These are phyloP conservation scores for Pisolithus tinctorius DNA, from an alignment of 768 basidiomycete species.

Conservation along the genomic window DNA sequence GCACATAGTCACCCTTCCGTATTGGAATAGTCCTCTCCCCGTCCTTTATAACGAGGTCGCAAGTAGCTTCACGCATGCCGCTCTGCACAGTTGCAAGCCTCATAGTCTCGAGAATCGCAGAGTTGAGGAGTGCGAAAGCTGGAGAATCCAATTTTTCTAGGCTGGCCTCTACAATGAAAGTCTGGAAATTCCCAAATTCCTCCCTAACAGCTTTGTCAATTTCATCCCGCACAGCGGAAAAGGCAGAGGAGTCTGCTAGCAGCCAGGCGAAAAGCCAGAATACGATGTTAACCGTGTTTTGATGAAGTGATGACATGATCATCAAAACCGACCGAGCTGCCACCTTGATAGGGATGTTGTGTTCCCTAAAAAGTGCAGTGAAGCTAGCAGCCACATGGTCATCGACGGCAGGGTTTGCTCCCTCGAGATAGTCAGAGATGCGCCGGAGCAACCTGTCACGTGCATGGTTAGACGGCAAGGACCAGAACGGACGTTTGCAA, in stretches of 20 bases:
- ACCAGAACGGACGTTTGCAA: constrained; percentile 6
- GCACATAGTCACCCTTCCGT: constrained; percentile 15
- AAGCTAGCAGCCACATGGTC: constrained; percentile 9
- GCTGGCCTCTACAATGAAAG: constrained; percentile 4
- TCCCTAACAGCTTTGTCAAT: constrained; percentile 28
- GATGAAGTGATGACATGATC: constrained; percentile 18
- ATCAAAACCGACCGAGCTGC: constrained; percentile 14
- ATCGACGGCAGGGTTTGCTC: constrained; percentile 1
- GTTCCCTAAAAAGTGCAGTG: constrained; percentile 12
- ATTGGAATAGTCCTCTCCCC: constrained; percentile 8
- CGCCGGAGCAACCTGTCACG: constrained; percentile 3
- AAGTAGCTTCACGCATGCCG: constrained; percentile 10
- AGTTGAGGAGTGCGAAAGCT: constrained; percentile 15
- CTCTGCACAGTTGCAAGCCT: constrained; percentile 14
- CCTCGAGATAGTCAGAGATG: constrained; percentile 11
- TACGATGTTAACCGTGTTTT: constrained; percentile 14
- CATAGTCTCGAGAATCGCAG: constrained; percentile 22
- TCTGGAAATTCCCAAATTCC: constrained; percentile 7
- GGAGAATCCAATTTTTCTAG: constrained; percentile 12
- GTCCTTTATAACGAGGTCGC: constrained; percentile 13
- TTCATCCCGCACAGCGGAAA: constrained; percentile 41
- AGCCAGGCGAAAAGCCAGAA: constrained; percentile 23
- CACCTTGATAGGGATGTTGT: constrained; percentile 11
- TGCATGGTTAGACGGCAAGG: constrained; percentile 11
- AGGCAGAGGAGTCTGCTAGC: constrained; percentile 35